Evolutionary conservation across 2,329 filamentous ascomycete genomes (phyloP).

Genomic region (Diaporthe velutina): DNA sequence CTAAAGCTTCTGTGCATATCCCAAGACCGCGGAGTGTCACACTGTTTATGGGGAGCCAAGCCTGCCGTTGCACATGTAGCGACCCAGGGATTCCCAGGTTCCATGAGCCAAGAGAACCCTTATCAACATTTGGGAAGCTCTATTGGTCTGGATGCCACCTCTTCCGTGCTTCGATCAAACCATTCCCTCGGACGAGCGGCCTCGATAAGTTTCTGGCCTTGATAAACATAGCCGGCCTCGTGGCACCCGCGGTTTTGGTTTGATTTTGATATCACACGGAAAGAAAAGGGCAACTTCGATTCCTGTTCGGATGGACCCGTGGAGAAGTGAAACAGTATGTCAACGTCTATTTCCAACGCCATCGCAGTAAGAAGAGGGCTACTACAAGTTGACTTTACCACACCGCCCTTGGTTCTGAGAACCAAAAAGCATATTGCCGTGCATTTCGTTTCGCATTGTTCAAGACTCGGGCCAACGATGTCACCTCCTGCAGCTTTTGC

Average conservation of each 20-base stretch:
- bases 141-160: neutral
- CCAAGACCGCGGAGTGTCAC: neutral
- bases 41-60: conserved; percentile 10
- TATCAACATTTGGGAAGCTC: neutral
- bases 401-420: neutral
- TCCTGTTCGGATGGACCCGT: too few species aligned
- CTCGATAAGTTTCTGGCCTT: neutral
- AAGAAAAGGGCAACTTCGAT: neutral
- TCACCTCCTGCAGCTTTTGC: neutral
- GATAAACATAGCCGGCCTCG: neutral
- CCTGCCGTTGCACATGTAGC: neutral
- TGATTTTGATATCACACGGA: neutral
- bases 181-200: neutral
- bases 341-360: neutral
- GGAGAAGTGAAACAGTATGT: neutral
- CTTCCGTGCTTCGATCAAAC: conserved; percentile 18
- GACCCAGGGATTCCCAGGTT: conserved; percentile 10
- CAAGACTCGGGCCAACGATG: neutral
- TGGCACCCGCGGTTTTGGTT: neutral
- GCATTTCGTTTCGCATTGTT: neutral
- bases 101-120: neutral
- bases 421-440: too few species aligned
- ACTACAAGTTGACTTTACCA: neutral
- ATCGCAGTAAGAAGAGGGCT: neutral
- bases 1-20: conserved; percentile 13